Conservation (phyloP, 2,329 filamentous ascomycete species). For the Hypoxylon sp. region DNA sequence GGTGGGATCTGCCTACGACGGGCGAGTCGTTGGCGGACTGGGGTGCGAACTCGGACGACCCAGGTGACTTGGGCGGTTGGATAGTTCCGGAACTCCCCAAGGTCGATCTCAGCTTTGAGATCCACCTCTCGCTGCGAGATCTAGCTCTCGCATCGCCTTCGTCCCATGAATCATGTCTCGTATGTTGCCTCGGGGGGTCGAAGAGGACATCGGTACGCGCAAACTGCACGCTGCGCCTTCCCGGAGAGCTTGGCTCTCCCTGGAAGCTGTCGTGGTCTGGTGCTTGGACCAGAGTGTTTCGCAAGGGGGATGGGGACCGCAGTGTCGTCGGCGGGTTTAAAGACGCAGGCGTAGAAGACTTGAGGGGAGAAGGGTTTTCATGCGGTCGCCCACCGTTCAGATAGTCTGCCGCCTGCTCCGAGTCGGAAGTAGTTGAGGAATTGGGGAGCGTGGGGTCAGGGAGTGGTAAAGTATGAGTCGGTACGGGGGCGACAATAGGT, state of each 20-base stretch:
- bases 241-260: conserved; percentile 49
- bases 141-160: conserved; percentile 68
- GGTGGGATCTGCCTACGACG: conserved; percentile 52
- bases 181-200: conserved; percentile 60
- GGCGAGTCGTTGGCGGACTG: conserved; percentile 59
- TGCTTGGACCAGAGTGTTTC: conserved; percentile 16
- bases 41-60: conserved; percentile 45
- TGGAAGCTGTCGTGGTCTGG: conserved; percentile 32
- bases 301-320: conserved; percentile 35
- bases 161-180: conserved; percentile 71
- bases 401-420: conserved; percentile 48
- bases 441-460: conserved; percentile 38
- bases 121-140: conserved; percentile 70
- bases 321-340: conserved; percentile 27
- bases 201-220: conserved; percentile 60
- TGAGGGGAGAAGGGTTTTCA: conserved; percentile 41
- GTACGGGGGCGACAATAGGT: conserved; percentile 32
- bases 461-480: conserved; percentile 30
- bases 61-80: conserved; percentile 55
- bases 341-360: conserved; percentile 24
- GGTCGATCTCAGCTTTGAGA: conserved; percentile 77
- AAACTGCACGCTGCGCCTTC: conserved; percentile 79
- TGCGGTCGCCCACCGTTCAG: conserved; percentile 49
- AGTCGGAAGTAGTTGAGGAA: conserved; percentile 21
- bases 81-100: conserved; percentile 64